phyloP scores from a whole-genome alignment of 78 protist genomes.

The Chrysochromulina tobinii region DNA sequence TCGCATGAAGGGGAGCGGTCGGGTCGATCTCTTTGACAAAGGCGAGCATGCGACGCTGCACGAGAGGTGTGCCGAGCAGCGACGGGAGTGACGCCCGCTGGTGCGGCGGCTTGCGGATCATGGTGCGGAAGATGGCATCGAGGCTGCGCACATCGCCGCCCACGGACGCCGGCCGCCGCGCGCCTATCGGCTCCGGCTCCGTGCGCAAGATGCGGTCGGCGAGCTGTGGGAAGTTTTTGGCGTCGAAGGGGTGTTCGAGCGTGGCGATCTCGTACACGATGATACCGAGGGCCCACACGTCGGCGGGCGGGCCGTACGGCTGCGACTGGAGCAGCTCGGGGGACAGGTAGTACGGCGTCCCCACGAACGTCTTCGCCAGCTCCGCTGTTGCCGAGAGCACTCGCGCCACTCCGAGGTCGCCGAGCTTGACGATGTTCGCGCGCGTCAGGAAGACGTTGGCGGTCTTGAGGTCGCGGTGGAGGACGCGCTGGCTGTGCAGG shows the following conservation, averaged over 20 bases:
- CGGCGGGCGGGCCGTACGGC: neutral
- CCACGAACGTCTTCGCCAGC: constrained; percentile 56
- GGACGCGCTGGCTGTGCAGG: neutral
- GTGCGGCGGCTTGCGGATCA: too few relatives aligned
- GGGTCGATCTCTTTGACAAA: too few relatives aligned
- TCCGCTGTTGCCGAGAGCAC: constrained; percentile 2
- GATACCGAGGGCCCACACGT: neutral
- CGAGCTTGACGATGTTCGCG: neutral
- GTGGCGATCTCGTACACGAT: neutral
- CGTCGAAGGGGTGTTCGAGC: neutral
- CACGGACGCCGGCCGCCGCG: too few relatives aligned
- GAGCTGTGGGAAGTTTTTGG: neutral
- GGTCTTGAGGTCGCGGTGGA: constrained; percentile 18
- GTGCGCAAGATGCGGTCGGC: neutral
- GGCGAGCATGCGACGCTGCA: too few relatives aligned
- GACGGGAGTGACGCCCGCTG: too few relatives aligned
- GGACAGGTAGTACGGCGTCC: constrained; percentile 26
- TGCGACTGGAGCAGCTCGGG: neutral
- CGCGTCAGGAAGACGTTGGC: constrained; percentile 19
- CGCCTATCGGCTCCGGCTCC: neutral
- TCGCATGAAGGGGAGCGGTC: too few relatives aligned
- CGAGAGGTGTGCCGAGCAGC: too few relatives aligned
- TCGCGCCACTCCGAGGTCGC: neutral
- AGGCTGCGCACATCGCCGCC: too few relatives aligned
- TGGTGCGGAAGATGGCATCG: too few relatives aligned